Base-by-base conservation (phyloP, 2,329 filamentous ascomycete species). In the Aspergillus sp. region DNA sequence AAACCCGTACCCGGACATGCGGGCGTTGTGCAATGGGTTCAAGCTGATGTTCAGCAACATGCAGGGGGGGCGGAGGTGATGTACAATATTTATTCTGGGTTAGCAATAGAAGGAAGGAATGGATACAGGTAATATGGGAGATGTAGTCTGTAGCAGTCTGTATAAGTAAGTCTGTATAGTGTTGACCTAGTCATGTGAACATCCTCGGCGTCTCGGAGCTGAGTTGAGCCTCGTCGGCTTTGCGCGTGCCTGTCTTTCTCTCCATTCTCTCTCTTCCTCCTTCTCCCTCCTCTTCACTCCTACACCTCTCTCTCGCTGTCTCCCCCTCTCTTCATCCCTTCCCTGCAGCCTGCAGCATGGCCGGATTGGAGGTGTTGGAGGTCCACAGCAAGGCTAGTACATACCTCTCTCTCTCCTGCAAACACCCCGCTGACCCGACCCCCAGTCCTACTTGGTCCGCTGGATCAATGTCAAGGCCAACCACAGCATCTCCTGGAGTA, bases 401-500 rank as follows among this genome's bases (percentile, higher is more conserved):
- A 19, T 31, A 25, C 28, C 15, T 24, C 24, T 30, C n/a, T 20
- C 5, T 26, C 24, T 27, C 11, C 26, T 17, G 4, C 15, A 5
- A 24, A 16, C 24, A 10, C 37, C 40, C 12, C 24, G 41, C 43
- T 51, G 39, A 49, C 33, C 40, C 45, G 46, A 47, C 12, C 15
- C 12, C 35, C 47, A 96, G 91, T 94, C 86, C 43, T 98, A 98
- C 65, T 86, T 98, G 49, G 85, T 98, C 36, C 86, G 91, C 54
- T 98, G 91, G 89, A 84, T 95, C 48, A 82, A 86, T 56, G 89
- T 95, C 47, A 80, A 86, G 35, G 80, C 86, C 43, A 82, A 82
- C 33, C 81, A 94, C 60, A 94, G 88, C 31, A 86, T 98, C 49
- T 94, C 88, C 11, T 98, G 91, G 91, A 95, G 86, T 53, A 77